These are phyloP conservation scores for Eremochloa ophiuroides DNA, from an alignment of 176 grass and related monocot species.

Conservation along the genomic window DNA sequence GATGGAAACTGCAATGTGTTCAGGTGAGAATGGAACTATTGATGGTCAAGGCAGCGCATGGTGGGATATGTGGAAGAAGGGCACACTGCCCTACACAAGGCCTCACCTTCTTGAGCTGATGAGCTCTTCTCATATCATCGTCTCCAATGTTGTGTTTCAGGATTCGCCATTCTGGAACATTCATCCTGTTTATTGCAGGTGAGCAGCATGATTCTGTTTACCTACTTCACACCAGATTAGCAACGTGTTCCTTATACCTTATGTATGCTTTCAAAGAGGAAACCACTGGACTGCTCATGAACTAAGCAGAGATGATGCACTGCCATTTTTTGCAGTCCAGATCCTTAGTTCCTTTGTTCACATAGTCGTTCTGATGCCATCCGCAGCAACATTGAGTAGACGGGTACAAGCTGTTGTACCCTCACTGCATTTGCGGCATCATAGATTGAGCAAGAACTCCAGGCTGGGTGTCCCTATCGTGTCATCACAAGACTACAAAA, in stretches of 20 bases:
- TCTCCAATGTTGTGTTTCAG: constrained; percentile 71
- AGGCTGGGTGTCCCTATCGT: constrained; percentile 4
- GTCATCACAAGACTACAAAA: constrained; percentile 8
- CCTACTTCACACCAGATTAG: not conserved
- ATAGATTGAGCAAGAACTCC: constrained; percentile 6
- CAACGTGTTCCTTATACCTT: not conserved
- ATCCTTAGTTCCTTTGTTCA: not conserved
- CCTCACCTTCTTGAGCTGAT: constrained; percentile 76
- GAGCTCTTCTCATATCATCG: constrained; percentile 68
- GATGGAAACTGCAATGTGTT: not conserved
- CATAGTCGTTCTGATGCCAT: constrained; percentile 7
- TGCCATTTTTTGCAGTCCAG: not conserved
- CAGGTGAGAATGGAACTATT: constrained; percentile 87
- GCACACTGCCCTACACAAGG: constrained; percentile 69
- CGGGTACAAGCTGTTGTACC: no score
- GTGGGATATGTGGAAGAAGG: constrained; percentile 98
- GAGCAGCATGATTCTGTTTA: not conserved
- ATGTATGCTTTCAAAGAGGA: not conserved
- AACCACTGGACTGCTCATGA: not conserved
- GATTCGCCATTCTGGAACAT: constrained; percentile 97
- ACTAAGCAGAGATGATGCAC: not conserved
- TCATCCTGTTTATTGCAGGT: constrained; percentile 98
- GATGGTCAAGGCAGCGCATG: constrained; percentile 85
- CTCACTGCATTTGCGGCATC: not conserved
- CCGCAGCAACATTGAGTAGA: not conserved